Evolutionary conservation across 2,329 filamentous ascomycete genomes (phyloP), one percentile per base, ranked within the genome.

Genomic region (Pseudopyricularia cyperi): DNA sequence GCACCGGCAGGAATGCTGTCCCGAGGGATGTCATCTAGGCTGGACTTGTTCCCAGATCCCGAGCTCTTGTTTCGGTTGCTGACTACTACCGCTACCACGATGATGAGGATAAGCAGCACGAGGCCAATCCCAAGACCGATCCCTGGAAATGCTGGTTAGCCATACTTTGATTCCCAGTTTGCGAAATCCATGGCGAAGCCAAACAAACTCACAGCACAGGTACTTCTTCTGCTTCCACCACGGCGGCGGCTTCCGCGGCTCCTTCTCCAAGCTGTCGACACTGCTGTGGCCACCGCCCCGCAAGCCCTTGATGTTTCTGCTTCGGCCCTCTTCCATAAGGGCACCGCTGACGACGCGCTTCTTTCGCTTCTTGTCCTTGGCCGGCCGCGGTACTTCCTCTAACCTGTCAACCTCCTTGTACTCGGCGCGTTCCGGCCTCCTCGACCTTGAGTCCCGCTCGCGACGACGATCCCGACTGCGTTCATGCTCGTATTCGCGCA

Each of bases 311-410:
- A 53, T 56, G 39, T 55, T 50, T 19, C 57, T 62, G 7, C 65
- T 66, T n/a, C 70, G 66, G 0, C 83, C 84, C 63, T 88, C 84
- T 60, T 88, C 85, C 58, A 85, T 69, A 17, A 84, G 67, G 0
- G 82, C 81, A 19, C 83, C 84, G 56, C 84, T 88, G 19, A 85
- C 82, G n/a, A 86, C 72, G 55, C 85, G 71, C 53, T 73, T 74
- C 57, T 89, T 56, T 5, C 51, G 48, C 48, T 52, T 54, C 26
- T 39, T 52, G n/a, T 57, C 47, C 12, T 50, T 54, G 11, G 32
- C 28, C 34, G 34, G 17, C 50, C 47, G 33, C 47, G 52, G 33
- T 33, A 53, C 55, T 11, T 51, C 50, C 8, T 55, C 53, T 30
- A 37, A 48, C n/a, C 47, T 52, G 19, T 56, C 53, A 14, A 52